Evolutionary conservation across 2,329 filamentous ascomycete genomes (phyloP), one percentile per base, ranked within the genome.

Genomic region (Neopestalotiopsis clavispora): DNA sequence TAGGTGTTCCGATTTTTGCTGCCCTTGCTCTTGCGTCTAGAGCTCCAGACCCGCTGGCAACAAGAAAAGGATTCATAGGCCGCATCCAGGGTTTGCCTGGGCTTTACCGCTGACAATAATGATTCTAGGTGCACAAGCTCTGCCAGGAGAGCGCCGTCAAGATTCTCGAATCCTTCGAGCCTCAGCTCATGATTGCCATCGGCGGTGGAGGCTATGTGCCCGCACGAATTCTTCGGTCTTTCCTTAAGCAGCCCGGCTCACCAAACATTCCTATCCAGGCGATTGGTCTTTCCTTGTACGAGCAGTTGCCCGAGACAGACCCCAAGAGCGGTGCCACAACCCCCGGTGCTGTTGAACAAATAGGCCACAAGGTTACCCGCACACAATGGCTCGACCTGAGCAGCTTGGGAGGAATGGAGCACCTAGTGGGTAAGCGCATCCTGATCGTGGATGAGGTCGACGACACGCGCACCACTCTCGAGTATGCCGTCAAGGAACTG

Each of bases 181-280:
- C 96, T 52, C 94, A 97, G 81, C 92, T 99, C 75, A 97, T 99
- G 88, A 97, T 99, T 81, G 96, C 96, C 79, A 98, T 98, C 80
- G 96, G 96, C 76, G 96, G 96, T 73, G 96, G 96, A 76, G 96
- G 96, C 77, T 99, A 98, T 83, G 94, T 99, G 56, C 96, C 96
- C 71, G 96, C 96, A 60, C 93, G 96, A 76, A 99, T 99, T 81
- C 89, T 99, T 72, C 94, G 96, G 72, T 98, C 96, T 23, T 99
- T 99, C 87, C 92, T 99, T 81, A 98, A 97, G 87, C 89, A 90
- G 79, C 87, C 93, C 70, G 94, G 92, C 75, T 89, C 86, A 71
- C 91, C 94, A 82, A 99, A 99, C 85, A 99, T 99, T 78, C 95
- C 96, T 74, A 99, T 99, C 83, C 96, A 99, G 87, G 96, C 96